Evolutionary conservation across 192 early-diverging fungal species (phyloP).

Genomic region (Oehlia diaphana): DNA sequence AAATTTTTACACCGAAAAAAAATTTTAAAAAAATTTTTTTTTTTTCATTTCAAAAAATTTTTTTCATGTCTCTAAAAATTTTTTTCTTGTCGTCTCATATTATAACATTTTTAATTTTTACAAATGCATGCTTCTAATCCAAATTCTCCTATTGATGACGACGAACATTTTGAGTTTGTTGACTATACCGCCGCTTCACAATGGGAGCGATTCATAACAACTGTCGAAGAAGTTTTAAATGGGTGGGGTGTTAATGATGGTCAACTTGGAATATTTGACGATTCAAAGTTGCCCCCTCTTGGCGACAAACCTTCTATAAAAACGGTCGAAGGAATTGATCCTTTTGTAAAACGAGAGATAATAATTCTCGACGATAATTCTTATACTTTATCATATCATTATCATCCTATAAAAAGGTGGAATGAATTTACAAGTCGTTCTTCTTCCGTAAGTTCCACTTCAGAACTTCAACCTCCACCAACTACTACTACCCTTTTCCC

Average conservation of each 20-base stretch:
- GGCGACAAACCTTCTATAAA: conserved; percentile 9
- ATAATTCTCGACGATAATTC: conserved; percentile 38
- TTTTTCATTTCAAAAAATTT: too few relatives aligned
- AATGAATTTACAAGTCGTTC: conserved; percentile 39
- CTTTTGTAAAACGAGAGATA: conserved; percentile 30
- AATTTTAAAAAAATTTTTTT: too few relatives aligned
- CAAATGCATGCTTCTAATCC: conserved; percentile 13
- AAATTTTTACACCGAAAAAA: too few relatives aligned
- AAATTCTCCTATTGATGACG: conserved; percentile 38
- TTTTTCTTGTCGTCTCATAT: too few relatives aligned
- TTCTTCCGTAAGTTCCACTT: conserved; percentile 33
- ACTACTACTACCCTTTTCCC: not conserved
- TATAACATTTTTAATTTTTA: not conserved
- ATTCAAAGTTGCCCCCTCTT: conserved; percentile 34
- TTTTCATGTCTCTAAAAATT: too few relatives aligned
- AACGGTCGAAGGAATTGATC: not conserved
- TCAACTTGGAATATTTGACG: conserved; percentile 52
- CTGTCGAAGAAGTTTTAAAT: conserved; percentile 59
- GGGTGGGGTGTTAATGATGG: conserved; percentile 60
- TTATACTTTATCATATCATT: conserved; percentile 43
- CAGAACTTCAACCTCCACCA: conserved; percentile 23
- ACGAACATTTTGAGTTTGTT: conserved; percentile 74
- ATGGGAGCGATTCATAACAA: conserved; percentile 64
- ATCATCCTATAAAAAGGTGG: conserved; percentile 38
- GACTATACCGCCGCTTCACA: conserved; percentile 73